Conservation (phyloP, 768 basidiomycete species). For the Neoboletus subvelutipes region DNA sequence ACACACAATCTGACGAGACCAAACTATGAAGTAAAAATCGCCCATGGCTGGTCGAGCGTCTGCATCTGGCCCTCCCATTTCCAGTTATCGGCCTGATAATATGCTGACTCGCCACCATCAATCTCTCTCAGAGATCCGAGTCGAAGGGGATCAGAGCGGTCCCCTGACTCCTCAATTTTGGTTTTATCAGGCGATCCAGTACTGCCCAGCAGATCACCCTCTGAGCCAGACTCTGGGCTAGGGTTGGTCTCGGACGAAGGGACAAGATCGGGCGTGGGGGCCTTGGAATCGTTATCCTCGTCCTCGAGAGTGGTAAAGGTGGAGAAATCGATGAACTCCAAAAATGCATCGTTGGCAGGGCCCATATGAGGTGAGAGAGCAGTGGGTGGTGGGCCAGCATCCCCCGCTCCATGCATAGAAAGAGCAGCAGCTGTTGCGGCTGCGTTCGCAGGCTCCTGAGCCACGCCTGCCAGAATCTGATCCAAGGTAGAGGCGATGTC, state of each 20-base stretch:
- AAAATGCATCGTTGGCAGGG: constrained; percentile 37
- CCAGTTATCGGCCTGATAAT: constrained; percentile 57
- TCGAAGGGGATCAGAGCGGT: constrained; percentile 50
- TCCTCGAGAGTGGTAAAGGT: constrained; percentile 50
- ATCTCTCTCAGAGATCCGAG: constrained; percentile 67
- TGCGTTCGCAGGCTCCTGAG: constrained; percentile 38
- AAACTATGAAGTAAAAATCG: constrained; percentile 49
- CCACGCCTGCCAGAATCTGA: constrained; percentile 60
- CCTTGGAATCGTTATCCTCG: constrained; percentile 64
- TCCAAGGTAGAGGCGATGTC: constrained; percentile 61
- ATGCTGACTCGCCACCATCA: constrained; percentile 72
- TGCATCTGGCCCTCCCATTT: constrained; percentile 75
- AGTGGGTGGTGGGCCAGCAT: constrained; percentile 32
- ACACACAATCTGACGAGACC: constrained; percentile 28
- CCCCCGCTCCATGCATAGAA: constrained; percentile 26
- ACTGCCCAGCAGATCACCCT: constrained; percentile 51
- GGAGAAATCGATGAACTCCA: constrained; percentile 69
- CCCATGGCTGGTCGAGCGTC: constrained; percentile 68
- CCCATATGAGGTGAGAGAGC: constrained; percentile 36
- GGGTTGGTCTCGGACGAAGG: constrained; percentile 71
- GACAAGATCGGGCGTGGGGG: constrained; percentile 73
- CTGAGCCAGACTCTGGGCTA: constrained; percentile 73
- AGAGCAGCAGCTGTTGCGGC: constrained; percentile 32
- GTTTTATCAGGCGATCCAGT: constrained; percentile 46
- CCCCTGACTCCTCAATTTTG: constrained; percentile 51